Base-by-base conservation (phyloP, 2,329 filamentous ascomycete genomes). In the Gyromitra esculenta region DNA sequence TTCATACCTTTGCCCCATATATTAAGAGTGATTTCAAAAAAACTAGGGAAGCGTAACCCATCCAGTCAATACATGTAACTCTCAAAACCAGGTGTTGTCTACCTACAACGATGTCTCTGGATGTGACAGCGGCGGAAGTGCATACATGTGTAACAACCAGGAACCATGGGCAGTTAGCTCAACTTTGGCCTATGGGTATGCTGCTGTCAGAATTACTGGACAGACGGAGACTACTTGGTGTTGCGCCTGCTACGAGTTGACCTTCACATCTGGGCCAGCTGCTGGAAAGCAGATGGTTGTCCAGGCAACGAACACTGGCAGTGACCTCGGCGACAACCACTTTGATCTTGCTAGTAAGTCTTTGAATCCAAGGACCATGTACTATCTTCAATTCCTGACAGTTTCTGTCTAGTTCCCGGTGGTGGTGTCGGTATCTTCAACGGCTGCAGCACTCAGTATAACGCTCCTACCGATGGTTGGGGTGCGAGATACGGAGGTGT, bases 241-340 rank as follows among this genome's bases (percentile, higher is more conserved):
- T 84, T 92, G 90, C 81, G 87, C 86, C 64, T 91, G 89, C 82
- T 91, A 90, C 81, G 85, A 88, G 82, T 83, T 90, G 71, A 88
- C 87, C 11, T 89, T 90, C 81, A 89, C 87, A 9, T 80, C 80
- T 60, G 79, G 79, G 57, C 67, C 79, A 9, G 85, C 88, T 21
- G 82, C 84, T 35, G 88, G 89, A 69, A 90, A 91, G 84, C 87
- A 85, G 75, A 89, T 91, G 87, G 84, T 91, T 68, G 86, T 91
- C 15, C 89, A 91, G 81, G 87, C 88, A 7, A 89, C 88, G 43
- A 91, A 90, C 82, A 91, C 89, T 1, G 89, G 88, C 39, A 85
- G 84, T 21, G 88, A 90, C 81, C 83, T 90, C 6, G 85, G 84
- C 54, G 80, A 81, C 41, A 89, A 89, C 81, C 88, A 90, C 78